These are phyloP conservation scores for Lodderomyces metapsilosis DNA, from an alignment of 1,139 yeast genomes.

Conservation along the genomic window DNA sequence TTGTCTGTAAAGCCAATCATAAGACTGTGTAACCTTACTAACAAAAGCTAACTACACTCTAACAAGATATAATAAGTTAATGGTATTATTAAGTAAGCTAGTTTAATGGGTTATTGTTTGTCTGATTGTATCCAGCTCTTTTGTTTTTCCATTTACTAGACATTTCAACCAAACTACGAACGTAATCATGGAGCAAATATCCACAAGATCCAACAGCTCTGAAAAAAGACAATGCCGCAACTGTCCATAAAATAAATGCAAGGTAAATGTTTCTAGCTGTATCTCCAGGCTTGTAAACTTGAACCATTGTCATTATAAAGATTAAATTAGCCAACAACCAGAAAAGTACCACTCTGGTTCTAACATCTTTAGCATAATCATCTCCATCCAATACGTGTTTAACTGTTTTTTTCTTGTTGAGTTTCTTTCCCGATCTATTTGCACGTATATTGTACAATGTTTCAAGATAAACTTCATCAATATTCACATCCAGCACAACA, in stretches of 20 bases:
- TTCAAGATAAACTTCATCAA: conserved; percentile 82
- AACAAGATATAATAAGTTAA: too few relatives aligned
- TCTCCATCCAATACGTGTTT: conserved; percentile 55
- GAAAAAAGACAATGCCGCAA: conserved; percentile 75
- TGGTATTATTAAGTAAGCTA: not conserved
- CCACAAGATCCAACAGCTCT: conserved; percentile 77
- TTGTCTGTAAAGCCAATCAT: too few relatives aligned
- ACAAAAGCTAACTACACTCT: too few relatives aligned
- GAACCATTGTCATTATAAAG: conserved; percentile 81
- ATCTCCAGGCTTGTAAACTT: conserved; percentile 68
- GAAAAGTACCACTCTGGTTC: conserved; percentile 88
- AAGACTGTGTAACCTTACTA: too few relatives aligned
- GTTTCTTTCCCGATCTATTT: conserved; percentile 61
- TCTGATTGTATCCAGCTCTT: conserved; percentile 35
- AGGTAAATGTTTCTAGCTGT: conserved; percentile 65
- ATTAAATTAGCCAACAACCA: conserved; percentile 86
- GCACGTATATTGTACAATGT: conserved; percentile 73
- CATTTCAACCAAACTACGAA: conserved; percentile 41
- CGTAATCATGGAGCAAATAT: conserved; percentile 51
- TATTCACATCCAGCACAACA: conserved; percentile 85
- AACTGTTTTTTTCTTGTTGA: conserved; percentile 45
- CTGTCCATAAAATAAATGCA: conserved; percentile 86
- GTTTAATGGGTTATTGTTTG: conserved; percentile 36
- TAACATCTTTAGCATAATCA: conserved; percentile 90
- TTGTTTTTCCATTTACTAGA: conserved; percentile 44